Evolutionary conservation across 2,329 filamentous ascomycete genomes (phyloP).

Genomic region (Lecanicillium sp.): DNA sequence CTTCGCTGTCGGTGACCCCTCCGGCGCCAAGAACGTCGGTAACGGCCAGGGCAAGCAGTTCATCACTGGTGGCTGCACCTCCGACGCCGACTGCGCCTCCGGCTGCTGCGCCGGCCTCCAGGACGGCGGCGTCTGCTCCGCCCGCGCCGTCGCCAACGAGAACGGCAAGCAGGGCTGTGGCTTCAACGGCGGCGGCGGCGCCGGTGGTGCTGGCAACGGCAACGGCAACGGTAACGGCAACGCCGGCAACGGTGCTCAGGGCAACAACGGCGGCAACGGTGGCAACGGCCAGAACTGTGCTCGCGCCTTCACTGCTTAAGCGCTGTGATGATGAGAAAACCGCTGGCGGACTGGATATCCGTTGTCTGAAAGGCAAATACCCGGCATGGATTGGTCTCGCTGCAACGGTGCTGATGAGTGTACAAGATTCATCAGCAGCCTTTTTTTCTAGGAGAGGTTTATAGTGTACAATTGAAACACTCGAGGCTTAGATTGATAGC

Average conservation of each 20-base stretch:
- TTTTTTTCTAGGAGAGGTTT: background rate
- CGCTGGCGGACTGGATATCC: no score
- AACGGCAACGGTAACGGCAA: background rate
- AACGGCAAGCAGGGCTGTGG: conserved; percentile 29
- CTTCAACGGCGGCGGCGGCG: conserved; percentile 17
- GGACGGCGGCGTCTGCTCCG: conserved; percentile 25
- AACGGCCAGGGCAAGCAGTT: conserved; percentile 22
- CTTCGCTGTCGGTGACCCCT: conserved; percentile 17
- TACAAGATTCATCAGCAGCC: background rate
- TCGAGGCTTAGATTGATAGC: background rate
- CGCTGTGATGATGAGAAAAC: background rate
- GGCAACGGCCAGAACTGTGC: conserved; percentile 1
- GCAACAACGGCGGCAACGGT: background rate
- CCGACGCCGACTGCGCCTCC: conserved; percentile 24
- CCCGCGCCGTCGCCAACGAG: conserved; percentile 20
- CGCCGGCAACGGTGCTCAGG: background rate
- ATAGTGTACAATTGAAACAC: background rate
- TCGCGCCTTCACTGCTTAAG: background rate
- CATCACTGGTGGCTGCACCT: conserved; percentile 23
- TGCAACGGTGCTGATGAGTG: background rate
- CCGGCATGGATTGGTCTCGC: background rate
- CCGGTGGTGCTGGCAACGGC: background rate
- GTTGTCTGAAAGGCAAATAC: no score
- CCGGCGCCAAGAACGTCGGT: conserved; percentile 21
- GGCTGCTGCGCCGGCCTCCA: conserved; percentile 24